Base-by-base conservation (phyloP, 305 asterid genomes). In the Salvia sclarea region DNA sequence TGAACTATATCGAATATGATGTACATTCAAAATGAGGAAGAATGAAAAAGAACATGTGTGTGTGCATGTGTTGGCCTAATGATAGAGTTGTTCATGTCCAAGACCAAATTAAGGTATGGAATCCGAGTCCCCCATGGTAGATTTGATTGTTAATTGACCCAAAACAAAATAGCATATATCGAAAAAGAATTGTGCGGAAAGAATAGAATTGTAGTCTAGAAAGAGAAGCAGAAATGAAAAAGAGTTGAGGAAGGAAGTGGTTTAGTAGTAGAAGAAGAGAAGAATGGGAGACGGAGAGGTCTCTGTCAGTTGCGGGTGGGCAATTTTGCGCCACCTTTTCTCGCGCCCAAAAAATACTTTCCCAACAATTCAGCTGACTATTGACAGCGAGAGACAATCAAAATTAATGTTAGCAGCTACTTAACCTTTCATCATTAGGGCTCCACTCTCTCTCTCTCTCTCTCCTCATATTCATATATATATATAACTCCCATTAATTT, bases 361-460 rank as follows among this genome's bases (percentile, higher is more conserved):
- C 69, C 81, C 95, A 62, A 74, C 92, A 90, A 88, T 90, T 88
- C 96, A 69, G 82, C 80, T 55, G 37, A 79, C 75, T 75, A 16
- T 47, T 80, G 91, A 76, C 69, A 76, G 78, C 56, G 75, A 71
- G 54, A 67, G 49, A 78, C 64, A 74, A 70, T 81, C 75, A 74
- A 73, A 55, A 75, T 48, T 44, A 55, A 65, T 70, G 44, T 64
- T 44, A 71, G 61, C 69, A 28, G 10, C 13, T 72, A 49, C 73
- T 73, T 72, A 63, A 74, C 80, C 84, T 78, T 80, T 84, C 80
- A 84, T 90, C 81, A 90, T 90, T 85, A 86, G 89, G 90, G 87
- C 65, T 83, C 83, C 78, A 56, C 71, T 66, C 65, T 69, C 73
- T 73, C 72, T 63, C 75, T 68, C 74, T 63, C 33, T 38, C 59